A percentile compares a stretch with the other conserved stretches of the same genome.
Evolutionary conservation across 2,329 filamentous ascomycete genomes (phyloP).

Genomic region (Apiospora phragmitis): DNA sequence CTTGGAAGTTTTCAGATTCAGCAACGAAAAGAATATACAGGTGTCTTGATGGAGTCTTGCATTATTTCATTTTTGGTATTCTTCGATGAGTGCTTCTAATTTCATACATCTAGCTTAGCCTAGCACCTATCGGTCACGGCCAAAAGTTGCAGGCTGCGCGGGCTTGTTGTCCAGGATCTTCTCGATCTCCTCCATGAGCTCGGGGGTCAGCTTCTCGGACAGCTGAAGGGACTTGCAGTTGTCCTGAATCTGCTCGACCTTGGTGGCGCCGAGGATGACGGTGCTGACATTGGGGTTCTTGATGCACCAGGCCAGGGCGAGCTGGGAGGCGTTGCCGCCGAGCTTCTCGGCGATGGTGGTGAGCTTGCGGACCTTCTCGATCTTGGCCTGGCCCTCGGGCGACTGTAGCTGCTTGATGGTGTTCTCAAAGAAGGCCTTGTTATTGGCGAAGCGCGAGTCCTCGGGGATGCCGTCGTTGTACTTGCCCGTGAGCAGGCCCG

Average conservation of each 20-base stretch:
- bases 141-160: constrained; percentile 8
- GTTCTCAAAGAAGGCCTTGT: constrained; percentile 61
- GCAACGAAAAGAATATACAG: neutral
- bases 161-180: constrained; percentile 39
- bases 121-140: constrained; percentile 5
- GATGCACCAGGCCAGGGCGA: constrained; percentile 54
- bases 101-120: neutral
- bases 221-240: constrained; percentile 49
- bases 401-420: constrained; percentile 61
- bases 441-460: constrained; percentile 63
- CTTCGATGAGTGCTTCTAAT: neutral
- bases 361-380: constrained; percentile 45
- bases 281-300: constrained; percentile 55
- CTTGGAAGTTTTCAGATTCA: neutral
- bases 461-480: constrained; percentile 64
- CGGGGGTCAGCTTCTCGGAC: constrained; percentile 48
- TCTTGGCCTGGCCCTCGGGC: constrained; percentile 54
- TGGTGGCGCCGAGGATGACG: constrained; percentile 54
- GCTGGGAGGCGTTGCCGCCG: constrained; percentile 50
- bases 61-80: neutral
- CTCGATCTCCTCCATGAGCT: constrained; percentile 53
- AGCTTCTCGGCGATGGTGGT: constrained; percentile 58
- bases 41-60: neutral
- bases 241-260: constrained; percentile 52
- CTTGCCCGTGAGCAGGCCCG: constrained; percentile 61